Percentiles rank a stretch among this genome's conserved stretches.
Evolutionary conservation across 2,329 filamentous ascomycete species (phyloP).

Genomic region (Chaetomium sp.): DNA sequence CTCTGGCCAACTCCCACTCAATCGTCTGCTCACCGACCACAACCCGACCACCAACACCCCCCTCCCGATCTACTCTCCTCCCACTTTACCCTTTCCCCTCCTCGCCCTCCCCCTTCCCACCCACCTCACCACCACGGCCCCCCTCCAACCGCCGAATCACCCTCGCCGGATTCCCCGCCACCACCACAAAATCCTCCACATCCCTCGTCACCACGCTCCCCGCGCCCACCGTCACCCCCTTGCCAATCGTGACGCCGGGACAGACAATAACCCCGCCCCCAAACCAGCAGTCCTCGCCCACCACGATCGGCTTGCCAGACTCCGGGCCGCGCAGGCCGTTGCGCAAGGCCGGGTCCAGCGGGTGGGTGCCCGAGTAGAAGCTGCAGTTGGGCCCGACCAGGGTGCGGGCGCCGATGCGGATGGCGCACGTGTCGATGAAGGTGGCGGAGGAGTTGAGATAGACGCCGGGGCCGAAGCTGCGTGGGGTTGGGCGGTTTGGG

Average conservation of each 20-base stretch:
- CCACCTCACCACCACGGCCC: not conserved
- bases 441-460: conserved; percentile 76
- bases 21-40: no score
- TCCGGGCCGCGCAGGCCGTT: conserved; percentile 78
- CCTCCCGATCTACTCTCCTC: not conserved
- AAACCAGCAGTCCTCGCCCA: conserved; percentile 82
- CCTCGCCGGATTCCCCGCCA: conserved; percentile 68
- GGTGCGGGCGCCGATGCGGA: conserved; percentile 75
- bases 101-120: conserved; percentile 12
- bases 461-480: conserved; percentile 65
- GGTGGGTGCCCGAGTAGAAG: conserved; percentile 75
- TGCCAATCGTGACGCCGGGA: conserved; percentile 76
- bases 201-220: conserved; percentile 82
- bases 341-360: conserved; percentile 71
- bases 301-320: conserved; percentile 68
- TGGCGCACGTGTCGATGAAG: conserved; percentile 74
- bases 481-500: no score
- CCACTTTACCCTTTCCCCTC: not conserved
- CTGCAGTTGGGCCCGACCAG: conserved; percentile 77
- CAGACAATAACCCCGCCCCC: conserved; percentile 71
- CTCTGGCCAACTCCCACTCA: no score
- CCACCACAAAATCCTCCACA: conserved; percentile 64
- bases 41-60: no score
- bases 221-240: conserved; percentile 73
- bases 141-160: conserved; percentile 49